Evolutionary conservation across 495 filamentous ascomycete genomes (phyloP), one percentile per base, ranked within the genome.

Genomic region (Letharia lupina): DNA sequence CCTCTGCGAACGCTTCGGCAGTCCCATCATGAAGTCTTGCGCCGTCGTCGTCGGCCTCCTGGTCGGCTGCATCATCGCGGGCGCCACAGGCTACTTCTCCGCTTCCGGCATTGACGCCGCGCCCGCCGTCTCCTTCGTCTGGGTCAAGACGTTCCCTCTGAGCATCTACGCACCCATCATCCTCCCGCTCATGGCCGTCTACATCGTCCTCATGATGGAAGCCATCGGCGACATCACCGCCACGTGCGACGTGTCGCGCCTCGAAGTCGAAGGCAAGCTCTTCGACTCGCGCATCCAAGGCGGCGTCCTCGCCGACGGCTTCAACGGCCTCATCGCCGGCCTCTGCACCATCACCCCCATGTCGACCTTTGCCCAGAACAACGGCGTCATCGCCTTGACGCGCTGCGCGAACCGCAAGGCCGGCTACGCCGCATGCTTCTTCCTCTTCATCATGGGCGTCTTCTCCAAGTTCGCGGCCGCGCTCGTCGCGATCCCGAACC

Each of bases 391-490:
- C 68, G 87, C 91, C 9, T 80, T 96, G 31, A 96, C 91, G 4
- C 84, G 90, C 31, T 96, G 92, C 74, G 92, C 92, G 0, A 97
- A 94, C 75, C 85, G 92, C 60, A 89, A 85, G 16, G 92, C 92
- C 5, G 92, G 92, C 15, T 96, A 91, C 72, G 83, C 75, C 61
- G 80, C 77, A 72, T 90, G 90, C 78, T 78, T 91, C 70, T 96
- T 95, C 81, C 81, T 96, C 28, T 76, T 96, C 62, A 73, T 96
- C 73, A 91, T 93, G 88, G 92, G 92, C 52, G 79, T 96, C 68
- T 95, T 96, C 76, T 86, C 91, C 65, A 96, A 96, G 69, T 95
- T 96, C 74, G 91, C 92, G n/a, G 91, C 93, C 2, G 82, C 90
- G 1, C 83, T 96, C 2, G 89, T 93, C 13, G 79, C 91, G 50